Conservation (phyloP, 78 protist genomes). For the Planoprotostelium fungivorum region DNA sequence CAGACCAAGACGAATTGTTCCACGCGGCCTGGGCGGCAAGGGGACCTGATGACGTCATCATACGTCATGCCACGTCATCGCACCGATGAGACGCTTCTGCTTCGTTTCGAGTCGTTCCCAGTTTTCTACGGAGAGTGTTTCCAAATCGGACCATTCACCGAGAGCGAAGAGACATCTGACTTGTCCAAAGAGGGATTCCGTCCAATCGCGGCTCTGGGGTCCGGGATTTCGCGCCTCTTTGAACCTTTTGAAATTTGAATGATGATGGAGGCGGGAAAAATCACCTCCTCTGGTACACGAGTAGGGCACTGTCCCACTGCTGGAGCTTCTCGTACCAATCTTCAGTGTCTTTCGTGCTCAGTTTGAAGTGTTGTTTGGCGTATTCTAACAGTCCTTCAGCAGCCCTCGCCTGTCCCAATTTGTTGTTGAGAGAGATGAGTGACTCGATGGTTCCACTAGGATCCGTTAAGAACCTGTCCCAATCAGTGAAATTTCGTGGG, state of each 20-base stretch:
- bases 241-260: neutral
- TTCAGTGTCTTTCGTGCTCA: neutral
- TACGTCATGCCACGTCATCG: neutral
- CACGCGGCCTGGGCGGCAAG: neutral
- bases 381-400: neutral
- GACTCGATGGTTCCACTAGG: neutral
- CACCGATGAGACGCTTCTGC: neutral
- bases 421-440: neutral
- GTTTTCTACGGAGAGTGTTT: neutral
- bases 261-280: too few relatives aligned
- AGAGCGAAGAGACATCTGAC: neutral
- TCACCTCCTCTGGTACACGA: conserved; percentile 1
- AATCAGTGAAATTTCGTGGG: neutral
- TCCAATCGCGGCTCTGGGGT: neutral
- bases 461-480: neutral
- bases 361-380: neutral
- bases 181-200: neutral
- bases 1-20: neutral
- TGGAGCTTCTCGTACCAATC: conserved; percentile 4
- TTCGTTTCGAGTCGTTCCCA: neutral
- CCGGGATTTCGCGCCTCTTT: neutral
- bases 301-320: neutral
- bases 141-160: neutral
- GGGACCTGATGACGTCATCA: neutral
- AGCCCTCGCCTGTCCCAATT: conserved; percentile 6